Base-by-base conservation (phyloP, 148 eudicot genomes). In the Vaccinium darrowii region DNA sequence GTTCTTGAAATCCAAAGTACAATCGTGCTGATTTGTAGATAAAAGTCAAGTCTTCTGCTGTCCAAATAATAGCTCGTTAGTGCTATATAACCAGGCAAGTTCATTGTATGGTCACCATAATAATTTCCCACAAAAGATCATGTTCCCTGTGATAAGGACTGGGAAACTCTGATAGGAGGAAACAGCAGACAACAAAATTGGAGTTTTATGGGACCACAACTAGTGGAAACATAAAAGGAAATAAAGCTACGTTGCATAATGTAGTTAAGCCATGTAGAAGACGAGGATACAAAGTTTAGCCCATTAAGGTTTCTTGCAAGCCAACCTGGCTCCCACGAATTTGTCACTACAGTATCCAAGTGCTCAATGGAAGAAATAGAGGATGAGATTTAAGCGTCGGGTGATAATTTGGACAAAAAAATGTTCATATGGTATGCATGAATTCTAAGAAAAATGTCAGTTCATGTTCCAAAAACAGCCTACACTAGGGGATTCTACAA, bases 101-200 rank as follows among this genome's bases (percentile, higher is more conserved):
- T 60, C 73, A 25, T 23, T 73, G 57, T 65, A 49, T 60, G 6
- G 3, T 43, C 49, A 83, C 71, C 71, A 21, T 12, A 39, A 8
- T 16, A 8, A 47, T 52, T 4, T 52, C 54, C 36, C 33, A 56
- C 33, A 8, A 7, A 18, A 75, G 36, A 13, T 79, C 21, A 23
- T 80, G 87, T 81, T 56, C 87, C 80, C 79, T 8, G 3, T 79
- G 78, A 49, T 69, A 36, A 53, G 51, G 86, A 84, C 82, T 11
- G 8, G 49, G 54, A 43, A 39, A 19, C 80, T 83, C 80, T 36
- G 80, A 15, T 57, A 36, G 69, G 69, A 19, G 71, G 79, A 47
- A 8, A 54, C 16, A 67, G 69, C 49, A 85, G 87, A 65, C 54
- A 80, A 75, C 33, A 79, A 43, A 79, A 49, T 23, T 67, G 78